Base-by-base conservation (phyloP, 1,284 basidiomycete species). In the Ganoderma resinaceum region DNA sequence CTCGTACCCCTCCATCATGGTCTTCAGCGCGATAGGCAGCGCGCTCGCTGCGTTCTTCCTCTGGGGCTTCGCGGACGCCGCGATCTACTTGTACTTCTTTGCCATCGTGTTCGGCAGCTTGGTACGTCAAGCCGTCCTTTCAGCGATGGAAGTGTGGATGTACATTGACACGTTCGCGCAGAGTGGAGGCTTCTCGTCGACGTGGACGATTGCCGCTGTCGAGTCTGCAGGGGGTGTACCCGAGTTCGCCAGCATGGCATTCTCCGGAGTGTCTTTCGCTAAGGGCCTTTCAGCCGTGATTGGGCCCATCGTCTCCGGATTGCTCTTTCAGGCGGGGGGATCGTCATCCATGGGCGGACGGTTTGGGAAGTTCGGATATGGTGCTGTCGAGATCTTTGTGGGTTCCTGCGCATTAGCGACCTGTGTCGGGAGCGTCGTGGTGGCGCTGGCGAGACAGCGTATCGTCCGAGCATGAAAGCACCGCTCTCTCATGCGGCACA, bases 71-170 rank as follows among this genome's bases (percentile, higher is more conserved):
- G 73, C 77, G 18, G 66, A 69, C 61, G 68, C 74, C 1, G 64
- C 76, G n/a, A 68, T 67, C 26, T 71, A 70, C 26, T 69, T 78
- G 6, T 76, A 77, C 63, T 68, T 70, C 61, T 78, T 77, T 49
- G 74, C 74, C 2, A 68, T 77, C 29, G 72, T 78, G 23, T 78
- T 76, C 61, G 77, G 77, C 77, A 66, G 72, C n/a, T 57, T 77
- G 66, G 76, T 76, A 38, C 58, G 75, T 68, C 11, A n/a, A 2
- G 1, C 4, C 20, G 1, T 23, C 20, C 8, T 11, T 1, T n/a
- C 52, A 4, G 7, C 43, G 9, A 20, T 14, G 5, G 5, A 33
- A 2, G 3, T 12, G 33, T 37, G 18, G 2, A 3, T 12, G 33
- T 37, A 18, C 12, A n/a, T 16, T 57, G 33, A 58, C 33, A n/a